Percentiles rank a stretch among this genome's conserved stretches.
Evolutionary conservation across 179 eudicot genomes (phyloP).

Genomic region (Beta corolliflora): DNA sequence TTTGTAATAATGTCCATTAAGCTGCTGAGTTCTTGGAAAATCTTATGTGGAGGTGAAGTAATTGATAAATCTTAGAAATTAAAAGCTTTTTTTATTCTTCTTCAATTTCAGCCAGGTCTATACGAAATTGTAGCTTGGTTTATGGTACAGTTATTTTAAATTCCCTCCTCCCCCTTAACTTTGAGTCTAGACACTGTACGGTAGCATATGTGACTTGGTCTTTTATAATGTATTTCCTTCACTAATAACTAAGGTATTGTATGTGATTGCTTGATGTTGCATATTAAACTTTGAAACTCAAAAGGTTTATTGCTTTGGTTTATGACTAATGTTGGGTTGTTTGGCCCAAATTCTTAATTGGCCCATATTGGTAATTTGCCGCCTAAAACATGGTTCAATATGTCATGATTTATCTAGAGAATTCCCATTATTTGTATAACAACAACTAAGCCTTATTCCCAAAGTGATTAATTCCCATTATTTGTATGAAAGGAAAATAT

Average conservation of each 20-base stretch:
- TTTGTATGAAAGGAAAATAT: too few relatives aligned
- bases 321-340: neutral
- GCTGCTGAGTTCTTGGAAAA: neutral
- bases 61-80: neutral
- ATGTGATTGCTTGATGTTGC: too few relatives aligned
- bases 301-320: neutral
- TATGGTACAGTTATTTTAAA: neutral
- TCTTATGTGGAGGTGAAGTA: neutral
- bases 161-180: neutral
- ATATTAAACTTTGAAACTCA: neutral
- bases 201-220: neutral
- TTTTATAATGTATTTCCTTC: neutral
- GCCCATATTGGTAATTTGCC: too few relatives aligned
- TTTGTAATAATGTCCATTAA: neutral
- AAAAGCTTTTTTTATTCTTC: neutral
- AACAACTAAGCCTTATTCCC: too few relatives aligned
- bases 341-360: too few relatives aligned
- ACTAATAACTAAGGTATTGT: neutral
- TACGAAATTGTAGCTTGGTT: neutral
- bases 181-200: neutral
- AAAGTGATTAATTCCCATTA: too few relatives aligned
- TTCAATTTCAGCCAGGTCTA: neutral
- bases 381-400: too few relatives aligned
- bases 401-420: too few relatives aligned
- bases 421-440: too few relatives aligned